Conservation (phyloP, 148 eudicot species). For the Cornus florida region DNA sequence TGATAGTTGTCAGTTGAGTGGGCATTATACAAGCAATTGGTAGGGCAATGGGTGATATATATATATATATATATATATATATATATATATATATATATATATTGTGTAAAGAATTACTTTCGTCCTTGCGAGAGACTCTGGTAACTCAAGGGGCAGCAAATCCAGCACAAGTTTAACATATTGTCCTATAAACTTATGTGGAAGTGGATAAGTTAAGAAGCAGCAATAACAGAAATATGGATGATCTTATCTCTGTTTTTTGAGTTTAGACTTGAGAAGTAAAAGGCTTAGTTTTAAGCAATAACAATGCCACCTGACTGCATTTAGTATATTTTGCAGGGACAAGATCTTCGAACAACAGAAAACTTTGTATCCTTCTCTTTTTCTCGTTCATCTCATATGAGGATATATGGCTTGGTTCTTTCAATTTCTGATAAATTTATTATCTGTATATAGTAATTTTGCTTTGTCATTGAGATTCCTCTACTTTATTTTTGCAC, state of each 20-base stretch:
- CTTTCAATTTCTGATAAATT: not conserved
- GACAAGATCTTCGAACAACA: slow-evolving; percentile 89
- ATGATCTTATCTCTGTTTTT: not conserved
- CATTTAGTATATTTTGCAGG: slow-evolving; percentile 51
- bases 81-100: not conserved
- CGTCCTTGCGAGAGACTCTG: not conserved
- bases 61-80: not conserved
- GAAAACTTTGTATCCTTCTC: slow-evolving; percentile 84
- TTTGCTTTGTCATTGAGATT: not conserved
- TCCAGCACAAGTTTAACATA: not conserved
- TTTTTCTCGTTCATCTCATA: not conserved
- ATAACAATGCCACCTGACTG: slow-evolving; percentile 4
- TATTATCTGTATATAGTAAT: not conserved
- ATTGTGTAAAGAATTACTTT: not conserved
- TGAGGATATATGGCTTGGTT: not conserved
- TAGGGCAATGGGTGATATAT: not conserved
- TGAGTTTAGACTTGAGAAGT: not conserved
- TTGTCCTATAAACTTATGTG: not conserved
- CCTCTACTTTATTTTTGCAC: not conserved
- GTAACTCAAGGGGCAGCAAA: not conserved
- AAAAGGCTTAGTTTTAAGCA: not conserved
- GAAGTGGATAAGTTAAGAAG: not conserved
- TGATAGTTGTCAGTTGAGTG: not conserved
- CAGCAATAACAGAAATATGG: not conserved
- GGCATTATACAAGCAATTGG: not conserved